Percentiles rank a stretch among this genome's conserved stretches.
phyloP scores from a whole-genome alignment of 768 basidiomycete genomes.

The Lactarius tabidus region DNA sequence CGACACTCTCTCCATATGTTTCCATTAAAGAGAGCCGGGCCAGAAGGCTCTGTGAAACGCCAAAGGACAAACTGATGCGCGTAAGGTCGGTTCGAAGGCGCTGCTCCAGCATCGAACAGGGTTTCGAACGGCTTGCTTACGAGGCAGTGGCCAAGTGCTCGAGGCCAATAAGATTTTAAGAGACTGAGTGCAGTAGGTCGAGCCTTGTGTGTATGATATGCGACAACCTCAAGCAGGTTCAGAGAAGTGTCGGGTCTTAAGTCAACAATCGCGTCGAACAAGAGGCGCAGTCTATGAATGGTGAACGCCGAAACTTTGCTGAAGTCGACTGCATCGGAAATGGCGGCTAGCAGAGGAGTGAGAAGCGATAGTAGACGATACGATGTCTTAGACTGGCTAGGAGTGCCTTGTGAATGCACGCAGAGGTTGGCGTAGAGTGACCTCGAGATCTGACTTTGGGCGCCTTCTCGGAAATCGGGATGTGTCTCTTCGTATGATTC shows the following conservation, averaged over 20 bases:
- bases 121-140: constrained; percentile 51
- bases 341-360: constrained; percentile 56
- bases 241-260: constrained; percentile 65
- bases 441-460: constrained; percentile 28
- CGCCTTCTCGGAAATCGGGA: constrained; percentile 12
- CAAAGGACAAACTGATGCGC: constrained; percentile 69
- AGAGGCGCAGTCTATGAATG: constrained; percentile 46
- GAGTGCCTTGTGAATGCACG: constrained; percentile 48
- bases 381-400: constrained; percentile 48
- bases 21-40: constrained; percentile 32
- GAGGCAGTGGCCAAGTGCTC: constrained; percentile 60
- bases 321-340: constrained; percentile 55
- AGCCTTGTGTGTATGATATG: constrained; percentile 56
- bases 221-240: constrained; percentile 68
- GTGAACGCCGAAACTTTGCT: constrained; percentile 34
- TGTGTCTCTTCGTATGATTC: constrained; percentile 18
- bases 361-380: constrained; percentile 62
- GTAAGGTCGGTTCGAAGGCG: constrained; percentile 37
- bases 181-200: constrained; percentile 53
- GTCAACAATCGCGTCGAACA: constrained; percentile 50
- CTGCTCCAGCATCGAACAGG: constrained; percentile 33
- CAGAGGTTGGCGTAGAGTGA: constrained; percentile 15
- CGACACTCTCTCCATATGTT: constrained; percentile 47
- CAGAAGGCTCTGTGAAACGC: constrained; percentile 42
- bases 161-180: constrained; percentile 63